Evolutionary conservation across 495 filamentous ascomycete species (phyloP), one percentile per base, ranked within the genome.

Genomic region (Niebla homalea): DNA sequence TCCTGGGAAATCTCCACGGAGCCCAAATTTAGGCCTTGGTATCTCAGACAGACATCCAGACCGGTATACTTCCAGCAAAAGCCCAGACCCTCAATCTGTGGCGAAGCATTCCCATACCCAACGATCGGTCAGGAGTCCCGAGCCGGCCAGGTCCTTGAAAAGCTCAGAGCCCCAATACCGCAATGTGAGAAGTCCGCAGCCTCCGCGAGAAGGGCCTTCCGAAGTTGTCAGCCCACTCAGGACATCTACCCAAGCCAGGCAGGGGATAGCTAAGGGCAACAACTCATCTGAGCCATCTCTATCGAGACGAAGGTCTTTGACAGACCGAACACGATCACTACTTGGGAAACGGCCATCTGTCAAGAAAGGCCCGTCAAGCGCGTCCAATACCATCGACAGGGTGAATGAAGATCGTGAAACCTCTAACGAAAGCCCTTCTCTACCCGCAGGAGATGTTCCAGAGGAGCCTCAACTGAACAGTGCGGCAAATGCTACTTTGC

Each of bases 271-370:
- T 23, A 38, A 54, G n/a, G 44, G 47, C 15, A 38, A 46, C 12
- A 51, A 49, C 38, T 39, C 52, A 7, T 48, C 48, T 23, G 49
- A 45, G n/a, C 50, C 46, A 15, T 48, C 52, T 14, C 16, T 37
- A 12, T 58, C 56, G 22, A 20, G 56, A 5, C 53, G 50, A 15
- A 43, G 38, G 15, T 59, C 57, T 36, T 29, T 53, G 11, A 48
- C 57, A 7, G 54, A 56, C 20, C 49, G 35, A 26, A 50, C 46
- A 39, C 57, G 54, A 11, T 50, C 43, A 37, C 26, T 61, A 18
- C 48, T 54, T 32, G 36, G 53, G 14, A 51, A 53, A 40, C 50
- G 42, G 23, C 35, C 57, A 25, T 39, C 43, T 1, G 43, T 51
- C 25, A 26, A 41, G 20, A 50, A 45, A 36, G 36, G 25, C 6